These are phyloP conservation scores for Abrus precatorius DNA, from an alignment of 306 rosid genomes.

Conservation along the genomic window DNA sequence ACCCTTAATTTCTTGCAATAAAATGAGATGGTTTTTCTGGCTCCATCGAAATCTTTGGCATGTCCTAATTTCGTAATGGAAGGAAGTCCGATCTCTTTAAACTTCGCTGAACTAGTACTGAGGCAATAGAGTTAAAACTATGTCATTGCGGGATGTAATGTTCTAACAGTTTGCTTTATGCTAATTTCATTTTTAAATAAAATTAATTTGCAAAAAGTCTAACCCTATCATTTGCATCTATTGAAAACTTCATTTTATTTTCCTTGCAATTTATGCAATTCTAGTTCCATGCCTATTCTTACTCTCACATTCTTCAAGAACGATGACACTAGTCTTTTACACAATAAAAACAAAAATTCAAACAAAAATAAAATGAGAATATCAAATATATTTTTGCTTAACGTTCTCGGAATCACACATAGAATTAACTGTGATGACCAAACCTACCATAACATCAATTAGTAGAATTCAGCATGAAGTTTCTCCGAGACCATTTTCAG, in stretches of 20 bases:
- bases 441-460: conserved; percentile 33
- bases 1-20: too few species aligned
- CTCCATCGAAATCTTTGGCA: too few species aligned
- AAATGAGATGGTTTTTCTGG: too few species aligned
- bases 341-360: neutral
- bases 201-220: neutral
- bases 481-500: conserved; percentile 1
- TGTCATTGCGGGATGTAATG: neutral
- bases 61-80: too few species aligned
- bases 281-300: neutral
- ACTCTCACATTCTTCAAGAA: conserved; percentile 1
- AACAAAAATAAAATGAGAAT: neutral
- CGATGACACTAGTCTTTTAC: conserved; percentile 4
- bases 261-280: neutral
- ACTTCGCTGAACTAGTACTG: too few species aligned
- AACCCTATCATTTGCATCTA: conserved; percentile 8
- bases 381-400: neutral
- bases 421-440: neutral
- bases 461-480: conserved; percentile 11
- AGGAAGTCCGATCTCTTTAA: too few species aligned
- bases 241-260: neutral
- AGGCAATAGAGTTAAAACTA: too few species aligned
- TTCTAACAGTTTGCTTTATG: neutral
- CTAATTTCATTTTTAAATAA: neutral
- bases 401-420: conserved; percentile 19